Conservation (phyloP, 495 filamentous ascomycete genomes). For the Endocarpon pusillum region DNA sequence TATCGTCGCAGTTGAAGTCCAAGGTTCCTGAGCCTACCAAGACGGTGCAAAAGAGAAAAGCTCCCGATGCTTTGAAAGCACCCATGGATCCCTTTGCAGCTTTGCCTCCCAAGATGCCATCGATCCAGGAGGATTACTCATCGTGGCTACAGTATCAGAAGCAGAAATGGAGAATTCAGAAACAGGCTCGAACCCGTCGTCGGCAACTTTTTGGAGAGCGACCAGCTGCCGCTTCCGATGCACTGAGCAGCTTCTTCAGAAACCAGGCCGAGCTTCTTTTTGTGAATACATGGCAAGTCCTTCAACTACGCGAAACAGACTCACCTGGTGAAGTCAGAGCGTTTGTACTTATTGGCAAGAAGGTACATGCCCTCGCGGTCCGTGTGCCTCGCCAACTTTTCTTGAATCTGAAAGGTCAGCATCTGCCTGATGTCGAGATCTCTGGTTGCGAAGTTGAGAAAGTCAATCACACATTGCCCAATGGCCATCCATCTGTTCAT, state of each 20-base stretch:
- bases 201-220: slow-evolving; percentile 89
- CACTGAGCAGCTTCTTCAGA: slow-evolving; percentile 73
- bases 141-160: slow-evolving; percentile 93
- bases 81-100: slow-evolving; percentile 64
- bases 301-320: slow-evolving; percentile 68
- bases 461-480: slow-evolving; percentile 78
- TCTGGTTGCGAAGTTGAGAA: slow-evolving; percentile 78
- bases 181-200: slow-evolving; percentile 70
- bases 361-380: slow-evolving; percentile 73
- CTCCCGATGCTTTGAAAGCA: slow-evolving; percentile 43
- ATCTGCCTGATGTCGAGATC: slow-evolving; percentile 79
- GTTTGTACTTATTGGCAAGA: slow-evolving; percentile 83
- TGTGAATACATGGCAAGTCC: slow-evolving; percentile 81
- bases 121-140: slow-evolving; percentile 68
- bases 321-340: slow-evolving; percentile 73
- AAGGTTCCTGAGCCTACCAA: slow-evolving; percentile 49
- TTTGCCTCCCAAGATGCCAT: slow-evolving; percentile 74
- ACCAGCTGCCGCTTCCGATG: slow-evolving; percentile 43
- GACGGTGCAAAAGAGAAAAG: slow-evolving; percentile 68
- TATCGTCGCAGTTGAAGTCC: slow-evolving; percentile 48
- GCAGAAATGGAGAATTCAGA: slow-evolving; percentile 97
- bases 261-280: slow-evolving; percentile 81
- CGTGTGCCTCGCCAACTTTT: slow-evolving; percentile 81
- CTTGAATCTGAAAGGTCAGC: slow-evolving; percentile 72
- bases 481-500: slow-evolving; percentile 85